Percentiles rank a stretch among this genome's conserved stretches.
phyloP scores from a whole-genome alignment of 148 eudicot genomes.

The Heliosperma pusillum region DNA sequence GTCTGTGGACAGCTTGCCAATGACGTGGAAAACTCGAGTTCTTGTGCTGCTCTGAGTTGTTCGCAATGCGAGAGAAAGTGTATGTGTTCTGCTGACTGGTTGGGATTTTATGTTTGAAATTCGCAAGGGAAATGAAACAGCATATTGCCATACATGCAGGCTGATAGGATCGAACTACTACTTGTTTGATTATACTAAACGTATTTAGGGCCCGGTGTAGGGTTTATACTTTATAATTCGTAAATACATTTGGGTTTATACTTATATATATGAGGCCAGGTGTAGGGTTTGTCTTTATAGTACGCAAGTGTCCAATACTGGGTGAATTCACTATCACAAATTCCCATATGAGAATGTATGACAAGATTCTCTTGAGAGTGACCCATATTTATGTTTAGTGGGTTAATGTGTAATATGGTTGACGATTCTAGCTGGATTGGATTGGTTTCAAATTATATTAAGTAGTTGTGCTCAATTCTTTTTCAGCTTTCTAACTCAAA shows the following conservation, averaged over 20 bases:
- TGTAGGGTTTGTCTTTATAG: not conserved
- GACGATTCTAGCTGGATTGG: too few relatives aligned
- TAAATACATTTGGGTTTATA: too few relatives aligned
- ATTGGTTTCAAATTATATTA: too few relatives aligned
- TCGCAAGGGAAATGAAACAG: not conserved
- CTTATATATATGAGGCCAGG: too few relatives aligned
- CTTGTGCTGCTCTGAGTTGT: slow-evolving; percentile 50
- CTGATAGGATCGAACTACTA: not conserved
- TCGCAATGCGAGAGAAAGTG: slow-evolving; percentile 80
- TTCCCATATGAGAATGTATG: not conserved
- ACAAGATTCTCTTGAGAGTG: too few relatives aligned
- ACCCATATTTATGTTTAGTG: too few relatives aligned
- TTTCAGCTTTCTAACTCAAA: not conserved
- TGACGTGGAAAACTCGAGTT: slow-evolving; percentile 34
- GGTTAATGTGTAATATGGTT: too few relatives aligned
- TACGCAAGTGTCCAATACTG: not conserved
- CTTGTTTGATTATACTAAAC: not conserved
- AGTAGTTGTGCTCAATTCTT: too few relatives aligned
- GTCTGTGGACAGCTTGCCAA: slow-evolving; percentile 65
- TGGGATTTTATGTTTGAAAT: not conserved
- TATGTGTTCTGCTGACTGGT: slow-evolving; percentile 35
- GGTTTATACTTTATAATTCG: not conserved
- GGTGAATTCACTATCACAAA: not conserved
- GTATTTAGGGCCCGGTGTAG: not conserved
- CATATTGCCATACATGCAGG: not conserved